phyloP scores from a whole-genome alignment of 108 stramenopile species.

The Epithemia pelagica region DNA sequence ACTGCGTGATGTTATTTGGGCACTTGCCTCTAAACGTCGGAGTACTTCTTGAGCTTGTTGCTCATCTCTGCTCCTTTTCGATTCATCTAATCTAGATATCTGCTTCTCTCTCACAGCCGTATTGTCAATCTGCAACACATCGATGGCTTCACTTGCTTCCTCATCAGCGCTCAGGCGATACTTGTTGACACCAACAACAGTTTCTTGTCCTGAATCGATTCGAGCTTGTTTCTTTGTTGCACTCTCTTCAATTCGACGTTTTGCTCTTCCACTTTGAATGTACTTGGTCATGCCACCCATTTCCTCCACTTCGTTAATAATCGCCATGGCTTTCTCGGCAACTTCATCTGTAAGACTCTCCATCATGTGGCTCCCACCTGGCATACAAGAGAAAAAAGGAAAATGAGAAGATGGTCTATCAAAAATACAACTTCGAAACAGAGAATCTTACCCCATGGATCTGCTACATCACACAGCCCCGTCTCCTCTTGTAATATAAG shows the following conservation, averaged over 20 bases:
- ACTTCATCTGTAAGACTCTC: conserved; percentile 93
- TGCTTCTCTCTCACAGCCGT: conserved; percentile 78
- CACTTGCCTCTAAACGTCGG: conserved; percentile 66
- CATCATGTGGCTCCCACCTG: conserved; percentile 95
- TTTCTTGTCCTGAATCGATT: conserved; percentile 75
- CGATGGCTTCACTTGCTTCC: conserved; percentile 56
- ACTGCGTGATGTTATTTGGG: conserved; percentile 43
- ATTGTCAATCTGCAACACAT: conserved; percentile 90
- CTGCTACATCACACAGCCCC: conserved; percentile 80
- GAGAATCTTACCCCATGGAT: conserved; percentile 96
- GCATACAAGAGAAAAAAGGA: not conserved
- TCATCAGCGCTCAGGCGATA: conserved; percentile 75
- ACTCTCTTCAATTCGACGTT: conserved; percentile 93
- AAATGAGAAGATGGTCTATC: not conserved
- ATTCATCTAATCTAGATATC: conserved; percentile 52
- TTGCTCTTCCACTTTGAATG: conserved; percentile 93
- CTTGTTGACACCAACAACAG: conserved; percentile 97
- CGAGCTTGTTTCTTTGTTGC: conserved; percentile 93
- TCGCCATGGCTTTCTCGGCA: conserved; percentile 74
- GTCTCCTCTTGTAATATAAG: conserved; percentile 97
- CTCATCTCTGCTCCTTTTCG: conserved; percentile 73
- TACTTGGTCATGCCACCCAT: conserved; percentile 96
- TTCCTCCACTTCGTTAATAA: conserved; percentile 89
- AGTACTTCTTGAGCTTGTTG: conserved; percentile 54
- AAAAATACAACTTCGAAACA: not conserved